Base-by-base conservation (phyloP, 305 asterid genomes). In the Solanum chacoense region DNA sequence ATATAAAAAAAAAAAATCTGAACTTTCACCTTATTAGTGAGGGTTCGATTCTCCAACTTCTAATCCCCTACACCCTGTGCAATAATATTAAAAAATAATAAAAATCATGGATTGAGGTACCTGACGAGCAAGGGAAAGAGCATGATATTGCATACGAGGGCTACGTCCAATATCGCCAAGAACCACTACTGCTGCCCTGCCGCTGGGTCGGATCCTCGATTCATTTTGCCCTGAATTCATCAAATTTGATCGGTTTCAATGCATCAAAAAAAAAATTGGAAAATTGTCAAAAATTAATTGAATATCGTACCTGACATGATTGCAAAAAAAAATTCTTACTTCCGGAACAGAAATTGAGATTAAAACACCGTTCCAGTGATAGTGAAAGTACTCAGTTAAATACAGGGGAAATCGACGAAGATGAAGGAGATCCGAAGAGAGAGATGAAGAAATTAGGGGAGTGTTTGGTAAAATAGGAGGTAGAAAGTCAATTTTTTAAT, bases 161-260 rank as follows among this genome's bases (percentile, higher is more conserved):
- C 99, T 96, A 50, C 98, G 98, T 32, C 99, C 99, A 13, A 97
- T 93, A 91, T 97, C 99, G 2, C 99, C 99, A 14, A 97, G 98
- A 88, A 97, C 99, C 84, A 97, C 98, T 85, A 96, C 94, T 0
- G 98, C 98, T 0, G 94, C 98, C 92, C 99, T 94, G 88, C 94
- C 93, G 90, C 98, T 94, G 90, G 87, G 92, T 42, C 91, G 93
- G 92, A 90, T 94, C 74, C 88, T 84, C 77, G 77, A 67, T 87
- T 84, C 87, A 87, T 76, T 77, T 84, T 84, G 2, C 4, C 87
- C 87, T 84, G 55, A 45, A 18, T 83, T 50, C 73, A 50, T 2
- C 73, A 32, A 84, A 11, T 37, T 81, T 78, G 35, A 78, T 78
- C 63, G 7, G 4, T 42, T 80, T 20, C 10, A 2, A 2, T 8